Base-by-base conservation (phyloP, 2,329 filamentous ascomycete genomes). In the Fusarium circinatum region DNA sequence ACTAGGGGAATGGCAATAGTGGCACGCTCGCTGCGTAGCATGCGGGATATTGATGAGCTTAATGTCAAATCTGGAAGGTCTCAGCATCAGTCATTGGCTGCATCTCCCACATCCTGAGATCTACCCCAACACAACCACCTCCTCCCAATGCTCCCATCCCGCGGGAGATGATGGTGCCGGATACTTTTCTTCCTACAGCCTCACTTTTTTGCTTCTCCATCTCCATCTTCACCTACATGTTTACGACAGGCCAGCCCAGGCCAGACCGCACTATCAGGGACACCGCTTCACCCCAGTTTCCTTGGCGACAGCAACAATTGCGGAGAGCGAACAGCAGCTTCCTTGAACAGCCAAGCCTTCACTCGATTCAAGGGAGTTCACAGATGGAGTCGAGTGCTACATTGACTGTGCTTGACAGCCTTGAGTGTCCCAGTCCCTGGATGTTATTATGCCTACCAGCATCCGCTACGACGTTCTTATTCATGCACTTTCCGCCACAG, bases 1-100 rank as follows among this genome's bases (percentile, higher is more conserved):
- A 42, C 26, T 42, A 56, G 52, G 51, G 26, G 32, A 56, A 56
- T 56, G 26, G 34, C 59, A 48, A 41, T 55, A 73, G 52, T 67
- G 65, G 41, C 66, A 66, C 54, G 15, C 26, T 28, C 26, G 36
- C 61, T 38, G 61, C 51, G 63, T 59, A 60, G 56, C 45, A 60
- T 62, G 70, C 61, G 57, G 62, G 71, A 73, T 62, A 63, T 68
- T 57, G 44, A 57, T 51, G 70, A 74, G 71, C 58, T 73, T 74
- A 73, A 74, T 74, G 42, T 70, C 62, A 44, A 70, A 54, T 66
- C 28, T 73, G 56, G 70, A 68, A 70, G 48, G 66, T 70, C 58
- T 73, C 57, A 42, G 56, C 38, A 47, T 41, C 44, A 64, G 45
- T 47, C 42, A 72, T 68, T 72, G 69, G 63, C 49, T 56, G 42